Conservation (phyloP, 495 filamentous ascomycete genomes). For the Lepidopterella palustris region DNA sequence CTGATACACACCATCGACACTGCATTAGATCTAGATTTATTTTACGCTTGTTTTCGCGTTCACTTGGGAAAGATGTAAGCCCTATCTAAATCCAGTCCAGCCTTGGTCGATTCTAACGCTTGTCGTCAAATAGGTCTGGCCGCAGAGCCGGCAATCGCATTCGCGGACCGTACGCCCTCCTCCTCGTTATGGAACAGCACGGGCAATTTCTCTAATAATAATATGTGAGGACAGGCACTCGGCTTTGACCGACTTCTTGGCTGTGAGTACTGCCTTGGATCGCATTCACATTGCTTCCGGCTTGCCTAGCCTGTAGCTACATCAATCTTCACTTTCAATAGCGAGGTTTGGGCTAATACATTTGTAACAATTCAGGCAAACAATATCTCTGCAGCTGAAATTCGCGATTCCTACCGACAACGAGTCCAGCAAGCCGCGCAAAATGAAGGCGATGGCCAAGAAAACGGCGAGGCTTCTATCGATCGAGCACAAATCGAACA, state of each 20-base stretch:
- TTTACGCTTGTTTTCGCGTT: neutral
- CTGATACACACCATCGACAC: neutral
- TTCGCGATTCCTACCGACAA: constrained; percentile 54
- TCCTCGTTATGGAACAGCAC: neutral
- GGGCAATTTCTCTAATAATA: constrained; percentile 19
- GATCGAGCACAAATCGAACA: constrained; percentile 19
- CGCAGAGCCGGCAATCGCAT: constrained; percentile 36
- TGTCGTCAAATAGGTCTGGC: constrained; percentile 6
- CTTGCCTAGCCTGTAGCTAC: too few relatives aligned
- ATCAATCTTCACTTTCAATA: too few relatives aligned
- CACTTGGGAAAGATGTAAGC: neutral
- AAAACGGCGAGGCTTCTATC: constrained; percentile 22
- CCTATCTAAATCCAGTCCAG: neutral
- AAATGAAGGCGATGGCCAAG: constrained; percentile 12
- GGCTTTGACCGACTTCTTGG: constrained; percentile 75
- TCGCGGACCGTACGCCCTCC: constrained; percentile 52
- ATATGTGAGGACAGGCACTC: constrained; percentile 47
- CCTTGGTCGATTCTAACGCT: neutral
- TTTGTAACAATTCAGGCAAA: constrained; percentile 51
- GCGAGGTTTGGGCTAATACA: neutral
- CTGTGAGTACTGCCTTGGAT: too few relatives aligned
- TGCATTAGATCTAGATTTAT: neutral
- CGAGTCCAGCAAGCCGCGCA: constrained; percentile 28
- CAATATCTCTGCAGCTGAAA: constrained; percentile 81
- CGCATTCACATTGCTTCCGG: too few relatives aligned